Evolutionary conservation across 1,284 basidiomycete species (phyloP).

Genomic region (Trichosporon coremiiforme): DNA sequence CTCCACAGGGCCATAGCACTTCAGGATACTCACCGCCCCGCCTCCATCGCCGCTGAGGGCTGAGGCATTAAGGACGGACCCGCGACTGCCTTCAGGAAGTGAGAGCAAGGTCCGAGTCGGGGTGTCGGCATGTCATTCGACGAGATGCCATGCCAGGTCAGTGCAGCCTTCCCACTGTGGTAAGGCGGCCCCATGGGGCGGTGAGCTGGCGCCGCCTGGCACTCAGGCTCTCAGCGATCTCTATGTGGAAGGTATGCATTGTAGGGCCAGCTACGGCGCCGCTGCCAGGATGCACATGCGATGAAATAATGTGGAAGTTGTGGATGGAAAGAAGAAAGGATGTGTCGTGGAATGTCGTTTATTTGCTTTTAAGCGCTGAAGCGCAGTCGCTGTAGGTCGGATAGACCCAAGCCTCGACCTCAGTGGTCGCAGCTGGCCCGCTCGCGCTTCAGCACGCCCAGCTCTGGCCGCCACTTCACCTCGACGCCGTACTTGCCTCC

Average conservation of each 20-base stretch:
- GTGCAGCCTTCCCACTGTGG: background rate
- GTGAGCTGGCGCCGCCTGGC: background rate
- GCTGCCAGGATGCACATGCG: background rate
- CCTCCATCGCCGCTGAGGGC: background rate
- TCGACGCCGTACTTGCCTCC: slow-evolving; percentile 27
- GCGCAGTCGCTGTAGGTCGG: background rate
- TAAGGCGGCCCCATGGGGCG: background rate
- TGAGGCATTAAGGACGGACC: background rate
- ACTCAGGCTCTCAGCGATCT: background rate
- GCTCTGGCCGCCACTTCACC: slow-evolving; percentile 19
- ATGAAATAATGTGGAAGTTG: background rate
- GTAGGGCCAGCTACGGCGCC: background rate
- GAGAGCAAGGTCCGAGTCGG: background rate
- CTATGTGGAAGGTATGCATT: background rate
- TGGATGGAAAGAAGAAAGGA: background rate
- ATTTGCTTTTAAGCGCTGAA: background rate
- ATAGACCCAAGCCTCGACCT: background rate
- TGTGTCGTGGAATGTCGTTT: slow-evolving; percentile 2
- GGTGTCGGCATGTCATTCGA: background rate
- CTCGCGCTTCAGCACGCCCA: slow-evolving; percentile 25
- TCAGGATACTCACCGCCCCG: slow-evolving; percentile 9
- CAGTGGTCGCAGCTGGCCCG: background rate
- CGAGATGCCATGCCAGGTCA: background rate
- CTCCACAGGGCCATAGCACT: background rate
- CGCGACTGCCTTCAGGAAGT: background rate